These are phyloP conservation scores for Metschnikowia santaceciliae DNA, from an alignment of 805 yeast genomes.

Conservation along the genomic window DNA sequence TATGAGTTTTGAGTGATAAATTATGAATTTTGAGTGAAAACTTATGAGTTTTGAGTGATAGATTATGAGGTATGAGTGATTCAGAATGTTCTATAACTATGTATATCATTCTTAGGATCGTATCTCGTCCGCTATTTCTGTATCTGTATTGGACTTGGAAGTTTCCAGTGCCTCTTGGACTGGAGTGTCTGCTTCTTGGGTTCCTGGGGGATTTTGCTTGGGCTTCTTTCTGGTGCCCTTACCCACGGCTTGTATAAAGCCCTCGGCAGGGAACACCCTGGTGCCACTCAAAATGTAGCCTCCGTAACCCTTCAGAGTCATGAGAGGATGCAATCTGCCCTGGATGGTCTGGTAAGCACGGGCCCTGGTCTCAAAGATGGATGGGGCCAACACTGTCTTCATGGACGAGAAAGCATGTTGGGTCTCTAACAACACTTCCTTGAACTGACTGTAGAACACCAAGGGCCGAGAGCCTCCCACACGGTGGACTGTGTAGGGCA, in stretches of 20 bases:
- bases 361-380: constrained; percentile 75
- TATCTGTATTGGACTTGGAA: constrained; percentile 6
- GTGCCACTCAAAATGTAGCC: constrained; percentile 82
- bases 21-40: no score
- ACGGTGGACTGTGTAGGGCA: constrained; percentile 58
- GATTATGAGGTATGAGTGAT: no score
- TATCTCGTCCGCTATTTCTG: neutral
- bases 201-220: constrained; percentile 8
- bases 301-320: constrained; percentile 92
- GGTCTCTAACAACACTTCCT: constrained; percentile 72
- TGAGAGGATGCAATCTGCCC: constrained; percentile 89
- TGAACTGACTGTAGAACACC: constrained; percentile 75
- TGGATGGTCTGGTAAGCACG: constrained; percentile 89
- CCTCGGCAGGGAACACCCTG: constrained; percentile 66
- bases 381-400: constrained; percentile 73
- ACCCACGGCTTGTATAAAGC: constrained; percentile 61
- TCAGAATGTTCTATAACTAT: neutral
- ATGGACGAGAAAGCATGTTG: constrained; percentile 67
- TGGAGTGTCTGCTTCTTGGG: neutral
- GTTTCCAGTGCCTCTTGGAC: neutral
- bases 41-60: no score
- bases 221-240: constrained; percentile 50
- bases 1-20: no score
- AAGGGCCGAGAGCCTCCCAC: constrained; percentile 85
- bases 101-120: neutral